A percentile compares a stretch with the other conserved stretches of the same genome.
phyloP scores from a whole-genome alignment of 192 early-diverging fungal species.

The Jimgerdemannia flammicorona region DNA sequence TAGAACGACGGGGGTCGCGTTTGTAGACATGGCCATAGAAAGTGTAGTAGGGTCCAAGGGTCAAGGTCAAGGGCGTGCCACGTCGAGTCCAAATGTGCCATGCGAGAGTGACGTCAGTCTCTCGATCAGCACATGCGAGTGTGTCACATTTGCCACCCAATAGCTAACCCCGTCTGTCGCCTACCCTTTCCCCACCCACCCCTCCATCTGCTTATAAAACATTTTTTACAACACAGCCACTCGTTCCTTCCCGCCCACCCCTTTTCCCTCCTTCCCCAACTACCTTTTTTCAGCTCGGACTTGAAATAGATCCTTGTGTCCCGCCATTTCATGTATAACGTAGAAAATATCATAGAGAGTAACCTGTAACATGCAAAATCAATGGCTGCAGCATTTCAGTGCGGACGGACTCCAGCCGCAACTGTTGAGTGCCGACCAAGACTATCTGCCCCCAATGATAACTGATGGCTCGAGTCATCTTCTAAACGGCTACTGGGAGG shows the following conservation, averaged over 20 bases:
- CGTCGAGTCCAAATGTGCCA: neutral
- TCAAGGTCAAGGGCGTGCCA: neutral
- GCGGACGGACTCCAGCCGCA: neutral
- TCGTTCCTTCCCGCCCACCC: neutral
- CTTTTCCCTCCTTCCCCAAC: neutral
- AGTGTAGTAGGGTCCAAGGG: neutral
- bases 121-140: neutral
- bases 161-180: neutral
- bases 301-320: neutral
- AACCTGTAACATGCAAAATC: neutral
- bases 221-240: too few species aligned
- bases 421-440: neutral
- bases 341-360: neutral
- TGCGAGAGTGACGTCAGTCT: neutral
- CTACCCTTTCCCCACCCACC: neutral
- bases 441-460: neutral
- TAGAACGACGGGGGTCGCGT: slow-evolving; percentile 24
- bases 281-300: neutral
- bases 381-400: neutral
- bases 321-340: neutral
- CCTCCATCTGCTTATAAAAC: neutral
- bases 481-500: neutral
- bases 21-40: neutral
- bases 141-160: neutral
- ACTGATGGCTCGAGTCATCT: neutral